Evolutionary conservation across 2,329 filamentous ascomycete species (phyloP).

Genomic region (Aspergillus sojae): DNA sequence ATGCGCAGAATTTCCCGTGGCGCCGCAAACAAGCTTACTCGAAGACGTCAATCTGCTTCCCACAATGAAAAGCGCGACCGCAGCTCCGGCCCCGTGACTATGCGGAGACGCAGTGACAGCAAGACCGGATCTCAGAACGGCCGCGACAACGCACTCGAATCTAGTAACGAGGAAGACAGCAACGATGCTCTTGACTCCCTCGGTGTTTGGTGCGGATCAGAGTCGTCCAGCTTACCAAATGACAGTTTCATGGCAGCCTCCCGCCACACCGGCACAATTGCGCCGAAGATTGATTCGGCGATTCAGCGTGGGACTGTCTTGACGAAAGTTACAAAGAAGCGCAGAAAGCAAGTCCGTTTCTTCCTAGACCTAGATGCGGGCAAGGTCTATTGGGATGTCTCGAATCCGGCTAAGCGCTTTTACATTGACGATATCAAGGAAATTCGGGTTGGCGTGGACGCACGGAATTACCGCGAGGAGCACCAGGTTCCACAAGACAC

Average conservation of each 20-base stretch:
- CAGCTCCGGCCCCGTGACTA: slow-evolving; percentile 85
- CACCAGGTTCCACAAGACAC: slow-evolving; percentile 69
- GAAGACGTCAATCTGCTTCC: slow-evolving; percentile 76
- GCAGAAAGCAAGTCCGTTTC: slow-evolving; percentile 71
- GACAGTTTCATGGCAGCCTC: slow-evolving; percentile 38
- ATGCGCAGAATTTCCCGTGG: slow-evolving; percentile 85
- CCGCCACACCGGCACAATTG: slow-evolving; percentile 42
- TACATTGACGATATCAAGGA: slow-evolving; percentile 96
- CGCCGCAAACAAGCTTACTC: slow-evolving; percentile 68
- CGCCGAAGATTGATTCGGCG: slow-evolving; percentile 74
- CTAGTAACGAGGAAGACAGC: slow-evolving; percentile 40
- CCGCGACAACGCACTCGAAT: slow-evolving; percentile 46
- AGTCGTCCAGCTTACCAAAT: slow-evolving; percentile 42
- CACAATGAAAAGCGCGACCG: slow-evolving; percentile 78
- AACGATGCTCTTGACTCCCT: slow-evolving; percentile 51
- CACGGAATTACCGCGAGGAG: slow-evolving; percentile 86
- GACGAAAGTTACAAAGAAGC: slow-evolving; percentile 83
- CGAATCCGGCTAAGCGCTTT: slow-evolving; percentile 77
- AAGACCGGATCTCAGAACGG: slow-evolving; percentile 69
- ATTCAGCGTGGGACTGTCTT: slow-evolving; percentile 78
- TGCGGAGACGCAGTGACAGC: slow-evolving; percentile 86
- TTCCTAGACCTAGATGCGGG: slow-evolving; percentile 80
- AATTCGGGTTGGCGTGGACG: slow-evolving; percentile 79
- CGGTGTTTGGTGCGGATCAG: slow-evolving; percentile 46
- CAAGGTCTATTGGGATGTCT: slow-evolving; percentile 85